Evolutionary conservation across 495 filamentous ascomycete species (phyloP), one percentile per base, ranked within the genome.

Genomic region (Neurospora sp.): DNA sequence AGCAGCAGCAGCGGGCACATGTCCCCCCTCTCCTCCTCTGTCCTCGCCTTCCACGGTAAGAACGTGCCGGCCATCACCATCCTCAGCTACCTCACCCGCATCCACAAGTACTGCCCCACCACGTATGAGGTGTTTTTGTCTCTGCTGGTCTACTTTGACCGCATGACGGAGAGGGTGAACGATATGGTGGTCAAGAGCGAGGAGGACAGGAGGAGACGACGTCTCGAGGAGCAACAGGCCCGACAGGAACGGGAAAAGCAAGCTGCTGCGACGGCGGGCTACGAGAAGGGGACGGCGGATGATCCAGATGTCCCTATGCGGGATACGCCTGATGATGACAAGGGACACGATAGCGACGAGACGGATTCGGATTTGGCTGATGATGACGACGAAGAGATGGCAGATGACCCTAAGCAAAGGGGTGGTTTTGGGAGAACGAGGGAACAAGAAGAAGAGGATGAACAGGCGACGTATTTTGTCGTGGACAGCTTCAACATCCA

Each of bases 401-500:
- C 53, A 1, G 53, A 65, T 65, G 71, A 71, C 35, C 53, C 27
- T 8, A 31, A 1, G 31, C 53, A 17, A 8, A 8, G 53, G 8
- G 68, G 69, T n/a, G 17, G 68, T 3, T 3, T 0, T 17, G 70
- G 20, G 17, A 75, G 61, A 20, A 70, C 38, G 27, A 75, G 38
- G 16, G 69, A 27, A 16, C 71, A 71, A 53, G 27, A 72, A 20
- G 76, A 74, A 41, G 68, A 74, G 37, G 69, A 59, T 4, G 68
- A 72, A 10, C 78, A 80, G 59, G 83, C 83, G 1, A 85, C 83
- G 12, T 98, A 94, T 77, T 99, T 99, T 78, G 95, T 98, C 68
- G 96, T 98, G 3, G 96, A 99, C 83, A 98, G 95, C 80, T 99
- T 96, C 82, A 99, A 99, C 82, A 99, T 99, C 75, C 96, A 99